phyloP scores from a whole-genome alignment of 2,329 filamentous ascomycete species.

The Aspergillus hiratsukae region DNA sequence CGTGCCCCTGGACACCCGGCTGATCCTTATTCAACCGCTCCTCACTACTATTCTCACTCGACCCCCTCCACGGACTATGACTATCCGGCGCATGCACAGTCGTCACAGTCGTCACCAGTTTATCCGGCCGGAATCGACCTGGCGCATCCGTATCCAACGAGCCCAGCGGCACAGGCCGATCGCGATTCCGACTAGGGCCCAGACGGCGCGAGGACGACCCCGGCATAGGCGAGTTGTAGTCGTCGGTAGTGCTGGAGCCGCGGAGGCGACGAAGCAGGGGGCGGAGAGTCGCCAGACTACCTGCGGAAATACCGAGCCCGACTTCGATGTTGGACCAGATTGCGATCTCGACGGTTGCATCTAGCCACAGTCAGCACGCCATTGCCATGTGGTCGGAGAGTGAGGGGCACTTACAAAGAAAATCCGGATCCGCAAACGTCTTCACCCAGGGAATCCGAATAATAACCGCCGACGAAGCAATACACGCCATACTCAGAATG shows the following conservation, averaged over 20 bases:
- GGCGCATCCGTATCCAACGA: constrained; percentile 19
- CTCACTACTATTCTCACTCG: constrained; percentile 24
- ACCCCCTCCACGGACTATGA: constrained; percentile 14
- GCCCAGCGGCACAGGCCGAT: constrained; percentile 20
- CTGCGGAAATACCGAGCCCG: constrained; percentile 41
- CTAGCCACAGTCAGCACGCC: background rate
- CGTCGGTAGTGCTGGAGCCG: constrained; percentile 15
- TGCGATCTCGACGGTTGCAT: constrained; percentile 42
- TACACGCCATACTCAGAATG: constrained; percentile 54
- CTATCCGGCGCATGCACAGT: constrained; percentile 21
- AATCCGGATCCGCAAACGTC: constrained; percentile 35
- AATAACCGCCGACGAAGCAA: constrained; percentile 44
- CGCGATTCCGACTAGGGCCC: constrained; percentile 13
- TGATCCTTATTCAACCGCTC: constrained; percentile 22
- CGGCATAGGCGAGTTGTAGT: constrained; percentile 19
- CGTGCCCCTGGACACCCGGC: background rate
- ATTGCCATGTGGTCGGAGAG: too few species aligned
- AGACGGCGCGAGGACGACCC: constrained; percentile 16
- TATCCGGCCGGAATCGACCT: constrained; percentile 26
- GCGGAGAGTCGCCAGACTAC: constrained; percentile 45
- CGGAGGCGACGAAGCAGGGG: constrained; percentile 40
- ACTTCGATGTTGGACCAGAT: constrained; percentile 36
- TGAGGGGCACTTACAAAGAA: constrained; percentile 27
- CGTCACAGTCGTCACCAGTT: constrained; percentile 26
- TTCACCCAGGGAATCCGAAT: constrained; percentile 42